Evolutionary conservation across 371 early-diverging fungal species (phyloP), one percentile per base, ranked within the genome.

Genomic region (Mucor circinelloides): DNA sequence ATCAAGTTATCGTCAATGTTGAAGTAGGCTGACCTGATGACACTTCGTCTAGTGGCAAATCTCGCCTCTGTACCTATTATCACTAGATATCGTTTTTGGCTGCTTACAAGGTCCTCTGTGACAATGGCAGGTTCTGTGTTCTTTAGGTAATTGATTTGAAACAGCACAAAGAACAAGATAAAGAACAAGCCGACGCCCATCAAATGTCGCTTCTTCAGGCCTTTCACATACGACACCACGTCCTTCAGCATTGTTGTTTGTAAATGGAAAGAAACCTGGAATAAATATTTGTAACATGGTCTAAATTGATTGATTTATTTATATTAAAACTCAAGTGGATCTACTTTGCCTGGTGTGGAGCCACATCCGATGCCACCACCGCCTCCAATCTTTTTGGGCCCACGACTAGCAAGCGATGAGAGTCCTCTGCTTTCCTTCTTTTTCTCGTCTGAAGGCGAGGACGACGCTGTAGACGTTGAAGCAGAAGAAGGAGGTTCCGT

Each of bases 21-120:
- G 75, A 87, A 87, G 61, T 85, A 78, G 8, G 77, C 69, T 50
- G 80, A 76, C 15, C 87, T 84, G 21, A 87, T 77, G 72, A 83
- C 69, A 7, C 62, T 65, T 54, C 87, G 77, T 28, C 79, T 76
- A 3, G 75, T 56, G 7, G 75, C 64, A 19, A 74, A 73, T 19
- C 62, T 63, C 44, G 80, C 80, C 64, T 74, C 71, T 30, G 87
- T 78, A 6, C 84, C 84, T 44, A 86, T 82, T 28, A 86, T 70
- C 12, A 86, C 71, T n/a, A 86, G 60, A 31, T 81, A 78, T 0
- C 21, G 46, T 2, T 40, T 66, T 3, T 31, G 27, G 1, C 31
- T 31, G 23, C 34, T 52, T 48, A n/a, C 23, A 2, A n/a, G n/a
- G 21, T 46, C 10, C 10, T 7, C 46, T 46, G 36, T 42, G 17